Base-by-base conservation (phyloP, 2,329 filamentous ascomycete genomes). In the Pyrenophora teres region DNA sequence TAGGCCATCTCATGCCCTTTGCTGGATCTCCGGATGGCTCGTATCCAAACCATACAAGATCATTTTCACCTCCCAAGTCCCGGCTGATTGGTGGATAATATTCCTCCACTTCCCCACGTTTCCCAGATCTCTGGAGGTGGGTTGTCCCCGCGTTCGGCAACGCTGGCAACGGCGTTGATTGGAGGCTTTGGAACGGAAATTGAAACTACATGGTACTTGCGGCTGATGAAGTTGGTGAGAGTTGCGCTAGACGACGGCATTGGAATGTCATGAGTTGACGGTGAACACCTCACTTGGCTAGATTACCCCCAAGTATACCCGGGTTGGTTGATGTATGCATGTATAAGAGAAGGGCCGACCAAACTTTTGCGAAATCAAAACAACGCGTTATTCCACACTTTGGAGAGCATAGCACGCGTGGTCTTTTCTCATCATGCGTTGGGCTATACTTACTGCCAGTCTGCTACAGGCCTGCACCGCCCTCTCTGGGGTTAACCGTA, bases 1-100 rank as follows among this genome's bases (percentile, higher is more conserved):
- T 4, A n/a, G 27, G 8, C n/a, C 19, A n/a, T 10, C 15, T 18
- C 9, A 6, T 42, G 18, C 8, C 13, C 3, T 23, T 33, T 16
- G 23, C 13, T 40, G 40, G 21, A 9, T 40, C 25, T 9, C 27
- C 30, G 18, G 33, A n/a, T 52, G 5, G 35, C 19, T 5, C 30
- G 18, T 9, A n/a, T n/a, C 18, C 8, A 6, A 38, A 13, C 16
- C 16, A 27, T 40, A 37, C 30, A 15, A 21, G 19, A 32, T 27
- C 13, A 30, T 23, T 43, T 35, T 35, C 25, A 21, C 30, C 23
- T 27, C 27, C 8, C 9, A 21, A 19, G 25, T 7, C n/a, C n/a
- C 7, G 19, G 36, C 39, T 54, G 35, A 63, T 63, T 64, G 61
- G 61, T 64, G 61, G 57, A 64, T 59, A 54, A 50, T 62, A 19